phyloP scores from a whole-genome alignment of 2,329 filamentous ascomycete genomes.

The Penicillium sp. region DNA sequence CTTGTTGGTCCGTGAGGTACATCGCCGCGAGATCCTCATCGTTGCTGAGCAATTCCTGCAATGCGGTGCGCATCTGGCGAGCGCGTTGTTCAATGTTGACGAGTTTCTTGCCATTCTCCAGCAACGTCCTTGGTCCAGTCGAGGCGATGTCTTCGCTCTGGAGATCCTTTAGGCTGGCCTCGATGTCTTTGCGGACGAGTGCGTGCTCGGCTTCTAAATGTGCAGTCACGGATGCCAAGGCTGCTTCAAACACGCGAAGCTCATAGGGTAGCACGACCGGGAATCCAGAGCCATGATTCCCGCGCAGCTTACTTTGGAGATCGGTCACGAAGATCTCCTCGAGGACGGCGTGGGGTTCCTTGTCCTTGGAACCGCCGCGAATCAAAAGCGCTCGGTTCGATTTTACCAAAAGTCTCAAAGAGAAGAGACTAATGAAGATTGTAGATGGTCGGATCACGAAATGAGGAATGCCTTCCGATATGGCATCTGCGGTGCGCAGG shows the following conservation, averaged over 20 bases:
- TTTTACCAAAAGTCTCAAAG: slow-evolving; percentile 39
- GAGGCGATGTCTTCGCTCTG: slow-evolving; percentile 20
- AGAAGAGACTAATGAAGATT: slow-evolving; percentile 40
- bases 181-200: slow-evolving; percentile 22
- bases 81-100: slow-evolving; percentile 36
- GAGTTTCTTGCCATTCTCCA: slow-evolving; percentile 32
- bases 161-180: slow-evolving; percentile 24
- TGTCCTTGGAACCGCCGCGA: slow-evolving; percentile 20
- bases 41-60: slow-evolving; percentile 38
- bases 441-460: slow-evolving; percentile 36
- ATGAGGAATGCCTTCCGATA: slow-evolving; percentile 37
- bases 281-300: slow-evolving; percentile 17
- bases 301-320: slow-evolving; percentile 29
- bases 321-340: slow-evolving; percentile 31
- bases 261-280: slow-evolving; percentile 34
- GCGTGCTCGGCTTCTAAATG: slow-evolving; percentile 37
- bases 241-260: slow-evolving; percentile 39
- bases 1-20: slow-evolving; percentile 37
- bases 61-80: slow-evolving; percentile 35
- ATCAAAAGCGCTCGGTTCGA: slow-evolving; percentile 35
- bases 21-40: slow-evolving; percentile 42
- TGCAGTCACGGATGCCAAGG: slow-evolving; percentile 37
- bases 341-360: slow-evolving; percentile 13
- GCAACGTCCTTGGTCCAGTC: slow-evolving; percentile 29
- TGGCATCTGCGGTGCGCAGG: slow-evolving; percentile 37